Conservation (phyloP, 148 eudicot genomes). For the Gaultheria prostrata region DNA sequence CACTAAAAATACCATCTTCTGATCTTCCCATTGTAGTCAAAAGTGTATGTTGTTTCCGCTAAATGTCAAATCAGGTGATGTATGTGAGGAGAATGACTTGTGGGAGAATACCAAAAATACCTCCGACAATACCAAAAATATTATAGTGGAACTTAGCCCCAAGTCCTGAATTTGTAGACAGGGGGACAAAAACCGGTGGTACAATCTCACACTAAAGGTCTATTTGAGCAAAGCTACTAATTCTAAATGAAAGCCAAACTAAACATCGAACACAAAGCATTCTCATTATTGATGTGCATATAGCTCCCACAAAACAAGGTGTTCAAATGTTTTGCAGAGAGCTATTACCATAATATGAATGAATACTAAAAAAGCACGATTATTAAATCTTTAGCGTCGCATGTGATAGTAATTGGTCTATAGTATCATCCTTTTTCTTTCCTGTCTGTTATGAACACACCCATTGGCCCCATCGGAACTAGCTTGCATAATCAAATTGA, state of each 20-base stretch:
- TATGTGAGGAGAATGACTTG: no score
- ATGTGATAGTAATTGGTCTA: neutral
- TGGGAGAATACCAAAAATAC: no score
- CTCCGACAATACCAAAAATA: no score
- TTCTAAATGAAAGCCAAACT: neutral
- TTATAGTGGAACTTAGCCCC: no score
- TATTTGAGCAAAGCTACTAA: neutral
- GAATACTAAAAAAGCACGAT: neutral
- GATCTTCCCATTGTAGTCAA: no score
- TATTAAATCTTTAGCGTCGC: neutral
- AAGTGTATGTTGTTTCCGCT: no score
- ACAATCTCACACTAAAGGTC: neutral
- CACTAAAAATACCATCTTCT: no score
- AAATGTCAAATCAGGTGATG: no score
- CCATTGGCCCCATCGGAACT: neutral
- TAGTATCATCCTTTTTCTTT: neutral
- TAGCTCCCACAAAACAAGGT: neutral
- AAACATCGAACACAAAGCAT: neutral
- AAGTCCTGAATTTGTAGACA: neutral
- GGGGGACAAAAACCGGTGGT: neutral
- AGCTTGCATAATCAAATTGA: conserved; percentile 3
- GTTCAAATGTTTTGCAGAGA: neutral
- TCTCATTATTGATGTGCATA: neutral
- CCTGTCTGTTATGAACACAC: neutral
- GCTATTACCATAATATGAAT: neutral